A percentile compares a stretch with the other conserved stretches of the same genome.
Conservation (phyloP, 2,329 filamentous ascomycete genomes). For the Colletotrichum sp. region DNA sequence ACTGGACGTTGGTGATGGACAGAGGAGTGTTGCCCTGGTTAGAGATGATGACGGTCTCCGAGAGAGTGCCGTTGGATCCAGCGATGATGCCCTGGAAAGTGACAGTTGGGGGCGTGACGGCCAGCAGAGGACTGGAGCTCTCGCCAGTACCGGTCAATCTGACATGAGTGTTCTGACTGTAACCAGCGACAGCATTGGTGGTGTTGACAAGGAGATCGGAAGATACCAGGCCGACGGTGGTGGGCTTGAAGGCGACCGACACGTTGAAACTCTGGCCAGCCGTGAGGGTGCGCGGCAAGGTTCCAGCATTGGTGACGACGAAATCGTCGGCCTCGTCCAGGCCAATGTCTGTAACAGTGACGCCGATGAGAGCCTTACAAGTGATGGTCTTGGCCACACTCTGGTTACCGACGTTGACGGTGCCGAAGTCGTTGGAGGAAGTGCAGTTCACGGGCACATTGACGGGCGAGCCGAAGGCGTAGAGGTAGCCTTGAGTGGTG, state of each 20-base stretch:
- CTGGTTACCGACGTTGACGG: constrained; percentile 24
- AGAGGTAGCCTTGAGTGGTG: constrained; percentile 54
- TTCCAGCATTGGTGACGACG: constrained; percentile 38
- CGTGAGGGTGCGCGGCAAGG: constrained; percentile 32
- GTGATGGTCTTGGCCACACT: constrained; percentile 39
- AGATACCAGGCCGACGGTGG: constrained; percentile 51
- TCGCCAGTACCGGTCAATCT: constrained; percentile 54
- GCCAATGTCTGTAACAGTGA: constrained; percentile 44
- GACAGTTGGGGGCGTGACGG: constrained; percentile 51
- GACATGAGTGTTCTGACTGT: constrained; percentile 50
- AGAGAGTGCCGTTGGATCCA: constrained; percentile 41
- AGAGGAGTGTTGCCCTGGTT: constrained; percentile 55
- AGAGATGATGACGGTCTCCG: constrained; percentile 50
- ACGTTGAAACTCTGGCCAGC: constrained; percentile 47
- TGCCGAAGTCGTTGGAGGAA: constrained; percentile 51
- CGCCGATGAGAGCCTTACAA: constrained; percentile 52
- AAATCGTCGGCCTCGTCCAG: constrained; percentile 39
- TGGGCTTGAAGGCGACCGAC: constrained; percentile 49
- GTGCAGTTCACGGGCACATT: constrained; percentile 61
- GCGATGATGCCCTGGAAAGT: constrained; percentile 56
- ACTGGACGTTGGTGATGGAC: constrained; percentile 47
- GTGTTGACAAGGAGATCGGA: constrained; percentile 53
- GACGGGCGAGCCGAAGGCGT: constrained; percentile 61
- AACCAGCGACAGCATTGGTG: constrained; percentile 50
- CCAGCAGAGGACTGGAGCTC: constrained; percentile 49